Conservation (phyloP, 192 early-diverging fungal genomes). For the Coemansia sp. region DNA sequence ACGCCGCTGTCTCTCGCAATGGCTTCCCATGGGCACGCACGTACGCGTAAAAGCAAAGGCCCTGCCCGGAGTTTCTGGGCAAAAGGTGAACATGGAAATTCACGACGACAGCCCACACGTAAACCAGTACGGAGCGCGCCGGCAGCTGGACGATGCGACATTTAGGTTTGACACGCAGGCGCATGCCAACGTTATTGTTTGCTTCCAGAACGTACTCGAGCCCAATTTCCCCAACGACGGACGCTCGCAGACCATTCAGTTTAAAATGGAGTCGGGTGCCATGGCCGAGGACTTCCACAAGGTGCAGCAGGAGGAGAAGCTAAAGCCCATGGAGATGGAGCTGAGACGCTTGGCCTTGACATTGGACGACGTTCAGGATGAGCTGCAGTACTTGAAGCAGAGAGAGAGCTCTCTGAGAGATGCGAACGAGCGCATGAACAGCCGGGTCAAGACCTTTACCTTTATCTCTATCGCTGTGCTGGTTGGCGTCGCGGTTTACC, state of each 20-base stretch:
- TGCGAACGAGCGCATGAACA: conserved; percentile 93
- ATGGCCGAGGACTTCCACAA: conserved; percentile 78
- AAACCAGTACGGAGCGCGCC: conserved; percentile 75
- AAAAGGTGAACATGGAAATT: conserved; percentile 66
- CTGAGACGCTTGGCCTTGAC: conserved; percentile 78
- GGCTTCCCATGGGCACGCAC: conserved; percentile 68
- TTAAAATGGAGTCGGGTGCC: conserved; percentile 85
- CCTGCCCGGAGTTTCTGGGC: conserved; percentile 69
- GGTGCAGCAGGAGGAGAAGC: conserved; percentile 74
- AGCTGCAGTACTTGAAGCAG: conserved; percentile 83
- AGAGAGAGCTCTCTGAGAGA: conserved; percentile 85
- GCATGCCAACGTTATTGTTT: conserved; percentile 83
- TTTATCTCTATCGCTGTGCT: conserved; percentile 81
- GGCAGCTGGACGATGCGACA: conserved; percentile 62
- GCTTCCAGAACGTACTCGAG: conserved; percentile 78
- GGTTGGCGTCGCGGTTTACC: conserved; percentile 69
- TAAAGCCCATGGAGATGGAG: conserved; percentile 90
- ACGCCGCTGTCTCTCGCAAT: conserved; percentile 79
- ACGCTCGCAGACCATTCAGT: conserved; percentile 64
- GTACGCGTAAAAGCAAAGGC: conserved; percentile 72
- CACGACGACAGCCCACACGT: conserved; percentile 70
- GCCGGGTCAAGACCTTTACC: conserved; percentile 68
- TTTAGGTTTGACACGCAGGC: conserved; percentile 84
- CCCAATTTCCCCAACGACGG: conserved; percentile 56
- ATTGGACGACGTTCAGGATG: conserved; percentile 76